Base-by-base conservation (phyloP, 208 protist species). In the Porcisia deanei region DNA sequence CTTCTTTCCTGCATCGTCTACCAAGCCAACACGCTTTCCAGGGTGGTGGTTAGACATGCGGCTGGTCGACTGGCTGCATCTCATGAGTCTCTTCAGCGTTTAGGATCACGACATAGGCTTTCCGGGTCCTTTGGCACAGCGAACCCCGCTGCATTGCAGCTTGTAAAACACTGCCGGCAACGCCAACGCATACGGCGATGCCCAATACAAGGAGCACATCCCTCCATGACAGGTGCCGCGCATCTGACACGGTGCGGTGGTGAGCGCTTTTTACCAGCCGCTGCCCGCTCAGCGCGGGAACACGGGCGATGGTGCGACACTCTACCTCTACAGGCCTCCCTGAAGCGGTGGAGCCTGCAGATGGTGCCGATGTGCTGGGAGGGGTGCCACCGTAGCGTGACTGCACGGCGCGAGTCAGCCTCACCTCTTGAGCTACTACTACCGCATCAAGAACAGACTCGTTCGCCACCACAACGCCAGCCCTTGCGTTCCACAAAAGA, bases 361-460 rank as follows among this genome's bases (percentile, higher is more conserved):
- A 14, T 0, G 71, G 47, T 8, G 57, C 22, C 45, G 37, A 61
- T 41, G 64, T 39, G 47, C 43, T 71, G 45, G 7, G 22, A 5
- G 25, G 43, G 49, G 10, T 59, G 67, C 34, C 25, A 53, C 3
- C 22, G 22, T 3, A 25, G 47, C 39, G 55, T 53, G 39, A 8
- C 34, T 43, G 61, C 69, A 67, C 4, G 1, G 22, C 54, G n/a
- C 60, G 47, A 0, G 53, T 61, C 45, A 81, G 18, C 41, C 65
- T 52, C 0, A 81, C 70, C 8, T 71, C 63, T 30, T 63, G 77
- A 12, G 77, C 77, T 20, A 76, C 25, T 9, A 81, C 77, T 25
- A 76, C 71, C 57, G 70, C 77, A 66, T 75, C 71, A 22, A 81
- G 25, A 6, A 71, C 58, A 20, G 77, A 71, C 30, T 39, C 70